phyloP scores from a whole-genome alignment of 2,329 filamentous ascomycete genomes.

The Diaporthe citriasiana region DNA sequence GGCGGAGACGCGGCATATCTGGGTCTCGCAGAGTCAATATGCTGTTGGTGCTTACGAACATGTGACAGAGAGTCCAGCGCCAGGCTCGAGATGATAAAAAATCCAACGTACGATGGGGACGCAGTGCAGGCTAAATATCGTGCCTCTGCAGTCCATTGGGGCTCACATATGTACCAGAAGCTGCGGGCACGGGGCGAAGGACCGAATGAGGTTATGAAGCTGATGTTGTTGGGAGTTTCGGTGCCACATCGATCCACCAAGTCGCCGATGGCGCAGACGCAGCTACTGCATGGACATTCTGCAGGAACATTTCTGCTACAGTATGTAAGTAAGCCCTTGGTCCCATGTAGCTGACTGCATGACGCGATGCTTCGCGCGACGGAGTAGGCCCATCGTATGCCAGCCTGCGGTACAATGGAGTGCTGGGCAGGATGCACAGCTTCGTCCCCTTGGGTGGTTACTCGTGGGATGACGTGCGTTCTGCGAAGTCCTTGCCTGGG shows the following conservation, averaged over 20 bases:
- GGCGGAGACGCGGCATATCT: slow-evolving; percentile 1
- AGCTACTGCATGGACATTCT: slow-evolving; percentile 10
- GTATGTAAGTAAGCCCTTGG: neutral
- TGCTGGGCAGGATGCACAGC: neutral
- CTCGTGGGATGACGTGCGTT: neutral
- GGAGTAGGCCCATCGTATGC: neutral
- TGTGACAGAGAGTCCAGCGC: neutral
- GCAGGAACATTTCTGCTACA: slow-evolving; percentile 16
- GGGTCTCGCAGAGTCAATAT: neutral
- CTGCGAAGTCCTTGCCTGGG: neutral
- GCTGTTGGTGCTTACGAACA: slow-evolving; percentile 10
- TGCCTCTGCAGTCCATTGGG: neutral
- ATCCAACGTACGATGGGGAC: slow-evolving; percentile 4
- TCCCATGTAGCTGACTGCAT: slow-evolving; percentile 20
- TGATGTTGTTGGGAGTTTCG: slow-evolving; percentile 19
- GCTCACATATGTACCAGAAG: slow-evolving; percentile 25
- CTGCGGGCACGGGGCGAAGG: slow-evolving; percentile 29
- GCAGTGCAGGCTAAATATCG: neutral
- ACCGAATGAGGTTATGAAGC: slow-evolving; percentile 28
- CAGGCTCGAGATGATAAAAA: neutral
- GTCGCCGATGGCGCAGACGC: slow-evolving; percentile 18
- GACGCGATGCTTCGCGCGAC: slow-evolving; percentile 18
- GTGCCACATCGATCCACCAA: slow-evolving; percentile 34
- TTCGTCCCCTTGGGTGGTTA: neutral
- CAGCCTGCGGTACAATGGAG: neutral